Evolutionary conservation across 2,329 filamentous ascomycete species (phyloP), one percentile per base, ranked within the genome.

Genomic region (Ascochyta clinopodiicola): DNA sequence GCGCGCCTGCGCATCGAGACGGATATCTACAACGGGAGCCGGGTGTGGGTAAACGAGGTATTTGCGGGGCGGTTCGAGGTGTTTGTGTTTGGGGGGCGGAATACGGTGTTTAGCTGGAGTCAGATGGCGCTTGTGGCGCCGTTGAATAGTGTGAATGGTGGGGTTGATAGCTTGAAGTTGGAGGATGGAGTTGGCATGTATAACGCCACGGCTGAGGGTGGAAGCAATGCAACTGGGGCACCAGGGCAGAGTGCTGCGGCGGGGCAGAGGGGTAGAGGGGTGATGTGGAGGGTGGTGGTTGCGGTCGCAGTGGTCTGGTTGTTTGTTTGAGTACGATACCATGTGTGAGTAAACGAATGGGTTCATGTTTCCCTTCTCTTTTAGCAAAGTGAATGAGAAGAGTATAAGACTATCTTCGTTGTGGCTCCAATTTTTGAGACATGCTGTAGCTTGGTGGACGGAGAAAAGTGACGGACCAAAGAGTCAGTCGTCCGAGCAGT

Each of bases 101-200:
- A 85, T 51, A 78, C 74, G 7, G 54, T 78, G 43, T 81, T 82
- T 42, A 83, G 80, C 29, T 84, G 82, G 82, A 82, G 78, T 56
- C 82, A 83, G 65, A 85, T 84, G 82, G 81, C 82, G 1, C 79
- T 84, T 62, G 82, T 83, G 12, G 82, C 81, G 8, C 81, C 81
- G 0, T 51, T 84, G 34, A 73, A 81, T 7, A 55, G 38, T 1
- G 44, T 75, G 3, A 49, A 65, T 12, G 75, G 76, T 1, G 73
- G 68, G 0, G 48, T 76, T 24, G 58, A 69, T 5, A 43, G 36
- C 8, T 29, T 56, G 7, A 51, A 29, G 19, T n/a, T 56, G 19
- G 21, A 59, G 57, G 19, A 36, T 60, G 49, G 58, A 54, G 4
- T 48, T 49, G 38, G 64, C 51, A 46, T 60, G 38, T 40, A 66